phyloP scores from a whole-genome alignment of 2,329 filamentous ascomycete species.

The Talaromyces amestolkiae region DNA sequence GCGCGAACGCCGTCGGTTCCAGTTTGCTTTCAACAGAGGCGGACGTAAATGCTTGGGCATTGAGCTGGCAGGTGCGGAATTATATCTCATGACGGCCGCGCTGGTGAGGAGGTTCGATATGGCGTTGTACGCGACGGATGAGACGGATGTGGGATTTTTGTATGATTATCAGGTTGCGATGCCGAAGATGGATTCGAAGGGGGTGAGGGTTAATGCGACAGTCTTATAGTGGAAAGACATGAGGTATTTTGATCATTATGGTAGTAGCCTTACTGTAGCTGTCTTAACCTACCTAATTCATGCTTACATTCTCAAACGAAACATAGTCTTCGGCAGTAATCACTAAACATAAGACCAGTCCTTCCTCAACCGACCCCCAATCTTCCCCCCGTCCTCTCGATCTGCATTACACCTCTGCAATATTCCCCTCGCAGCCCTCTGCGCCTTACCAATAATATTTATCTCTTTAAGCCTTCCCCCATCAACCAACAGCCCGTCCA shows the following conservation, averaged over 20 bases:
- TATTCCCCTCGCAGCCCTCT: conserved; percentile 10
- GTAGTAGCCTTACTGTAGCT: too few relatives aligned
- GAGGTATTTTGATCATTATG: too few relatives aligned
- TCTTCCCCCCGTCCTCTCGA: neutral
- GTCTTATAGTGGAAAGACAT: too few relatives aligned
- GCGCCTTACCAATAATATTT: conserved; percentile 4
- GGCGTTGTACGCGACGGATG: neutral
- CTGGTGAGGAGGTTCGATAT: neutral
- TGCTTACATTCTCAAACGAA: too few relatives aligned
- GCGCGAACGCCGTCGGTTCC: neutral
- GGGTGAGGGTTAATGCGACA: neutral
- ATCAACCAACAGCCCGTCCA: conserved; percentile 28
- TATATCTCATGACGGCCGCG: neutral
- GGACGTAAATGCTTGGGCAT: neutral
- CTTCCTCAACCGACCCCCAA: neutral
- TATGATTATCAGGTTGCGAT: neutral
- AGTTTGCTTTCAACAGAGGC: neutral
- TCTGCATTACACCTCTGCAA: conserved; percentile 1
- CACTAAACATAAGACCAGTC: neutral
- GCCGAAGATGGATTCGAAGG: neutral
- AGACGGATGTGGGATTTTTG: neutral
- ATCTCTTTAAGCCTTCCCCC: conserved; percentile 19
- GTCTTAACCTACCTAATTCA: too few relatives aligned
- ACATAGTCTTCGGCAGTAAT: too few relatives aligned
- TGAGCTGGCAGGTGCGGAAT: neutral